phyloP scores from a whole-genome alignment of 768 basidiomycete genomes.

The Xanthoconium stramineum region DNA sequence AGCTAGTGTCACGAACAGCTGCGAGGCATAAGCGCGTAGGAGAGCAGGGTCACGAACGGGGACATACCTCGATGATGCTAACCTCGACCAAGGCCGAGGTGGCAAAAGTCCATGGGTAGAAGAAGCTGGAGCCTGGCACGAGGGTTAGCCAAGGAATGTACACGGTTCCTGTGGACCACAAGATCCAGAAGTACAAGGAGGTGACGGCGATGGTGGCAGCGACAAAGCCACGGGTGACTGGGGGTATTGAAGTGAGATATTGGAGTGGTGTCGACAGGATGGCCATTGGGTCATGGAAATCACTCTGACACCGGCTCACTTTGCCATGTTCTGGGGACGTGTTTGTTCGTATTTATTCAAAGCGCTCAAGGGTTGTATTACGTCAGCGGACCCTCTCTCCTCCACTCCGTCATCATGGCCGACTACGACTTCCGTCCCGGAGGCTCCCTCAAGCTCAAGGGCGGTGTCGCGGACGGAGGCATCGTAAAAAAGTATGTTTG shows the following conservation, averaged over 20 bases:
- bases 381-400: constrained; percentile 26
- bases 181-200: constrained; percentile 61
- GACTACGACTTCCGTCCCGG: constrained; percentile 85
- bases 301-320: neutral
- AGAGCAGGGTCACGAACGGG: neutral
- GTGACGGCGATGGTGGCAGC: constrained; percentile 56
- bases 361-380: constrained; percentile 21
- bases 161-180: constrained; percentile 47
- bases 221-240: constrained; percentile 73
- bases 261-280: constrained; percentile 70
- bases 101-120: constrained; percentile 92
- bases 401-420: constrained; percentile 49
- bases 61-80: constrained; percentile 77
- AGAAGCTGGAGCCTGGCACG: constrained; percentile 76
- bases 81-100: constrained; percentile 87
- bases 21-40: constrained; percentile 5
- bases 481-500: constrained; percentile 74
- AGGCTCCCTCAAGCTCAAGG: constrained; percentile 88
- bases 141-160: constrained; percentile 69
- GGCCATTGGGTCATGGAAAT: constrained; percentile 51
- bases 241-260: constrained; percentile 68
- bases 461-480: constrained; percentile 74
- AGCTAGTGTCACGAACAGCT: constrained; percentile 78
- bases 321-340: neutral
- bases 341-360: constrained; percentile 26